Base-by-base conservation (phyloP, 306 rosid species). In the Medicago ruthenica region DNA sequence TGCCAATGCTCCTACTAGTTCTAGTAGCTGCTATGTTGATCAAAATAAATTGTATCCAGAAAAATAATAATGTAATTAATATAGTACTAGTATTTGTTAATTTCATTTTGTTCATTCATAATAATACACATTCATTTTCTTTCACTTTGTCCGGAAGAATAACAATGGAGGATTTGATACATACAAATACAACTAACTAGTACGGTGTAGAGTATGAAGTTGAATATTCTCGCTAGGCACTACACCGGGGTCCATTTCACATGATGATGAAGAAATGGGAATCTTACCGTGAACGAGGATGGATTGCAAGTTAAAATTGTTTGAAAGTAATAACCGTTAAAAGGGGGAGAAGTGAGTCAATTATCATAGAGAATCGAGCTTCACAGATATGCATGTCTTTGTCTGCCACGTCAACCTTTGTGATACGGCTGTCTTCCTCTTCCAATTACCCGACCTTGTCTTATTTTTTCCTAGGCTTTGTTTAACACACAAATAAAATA, bases 331-430 rank as follows among this genome's bases (percentile, higher is more conserved):
- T 2, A 39, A 65, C 79, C 60, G 81, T 73, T 50, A 58, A 63
- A 75, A 48, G 18, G 31, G 79, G 40, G 11, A 31, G 50, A 62
- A 16, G 62, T 69, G 77, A 37, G 62, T 69, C 81, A 37, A 76
- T 18, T 21, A 45, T 79, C 72, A 84, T 63, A 9, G 87, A 84
- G 70, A 64, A 17, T 22, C 71, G 87, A 76, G 85, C 83, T 59
- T 60, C 67, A 68, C 66, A 72, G 75, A 61, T 40, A 74, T 62
- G 83, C 86, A 77, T 79, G 91, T 88, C 82, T 71, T 88, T 79
- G 91, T 88, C 82, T 71, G 89, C 87, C 85, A 80, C 34, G 79
- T 86, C 86, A 79, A 9, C 21, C 3, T 36, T 37, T n/a, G 0
- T 55, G 3, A 45, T 45, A 34, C 55, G 68, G 7, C 39, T 67